Conservation (phyloP, 352 stramenopile genomes). For the Phytophthora pistaciae region DNA sequence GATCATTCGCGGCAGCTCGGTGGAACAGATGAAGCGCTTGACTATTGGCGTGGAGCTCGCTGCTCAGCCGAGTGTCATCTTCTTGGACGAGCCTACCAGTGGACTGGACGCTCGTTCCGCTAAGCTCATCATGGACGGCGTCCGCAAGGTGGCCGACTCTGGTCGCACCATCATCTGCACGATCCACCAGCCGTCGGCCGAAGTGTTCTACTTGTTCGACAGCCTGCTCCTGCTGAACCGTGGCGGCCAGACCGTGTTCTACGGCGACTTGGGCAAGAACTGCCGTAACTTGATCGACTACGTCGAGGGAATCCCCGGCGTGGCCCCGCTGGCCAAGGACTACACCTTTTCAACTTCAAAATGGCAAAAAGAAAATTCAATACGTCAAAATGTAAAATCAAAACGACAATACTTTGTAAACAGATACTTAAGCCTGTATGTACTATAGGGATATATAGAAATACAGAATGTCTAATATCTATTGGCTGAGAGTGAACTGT, state of each 20-base stretch:
- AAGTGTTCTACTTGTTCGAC: conserved; percentile 88
- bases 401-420: too few relatives aligned
- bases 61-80: conserved; percentile 30
- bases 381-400: too few relatives aligned
- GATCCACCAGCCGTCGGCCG: conserved; percentile 89
- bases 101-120: conserved; percentile 14
- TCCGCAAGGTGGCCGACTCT: conserved; percentile 25
- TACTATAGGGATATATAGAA: too few relatives aligned
- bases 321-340: conserved; percentile 35
- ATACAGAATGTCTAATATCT: too few relatives aligned
- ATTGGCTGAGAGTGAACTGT: too few relatives aligned
- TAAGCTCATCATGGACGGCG: conserved; percentile 25
- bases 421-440: too few relatives aligned
- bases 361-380: too few relatives aligned
- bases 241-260: conserved; percentile 37
- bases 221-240: conserved; percentile 71
- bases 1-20: conserved; percentile 36
- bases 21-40: conserved; percentile 31
- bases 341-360: too few relatives aligned
- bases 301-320: conserved; percentile 47
- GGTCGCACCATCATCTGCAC: conserved; percentile 71
- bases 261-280: conserved; percentile 35
- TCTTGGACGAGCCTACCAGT: conserved; percentile 24
- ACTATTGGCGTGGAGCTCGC: conserved; percentile 84
- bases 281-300: conserved; percentile 51